Evolutionary conservation across 345 rosid species (phyloP).

Genomic region (Murraya koenigii): DNA sequence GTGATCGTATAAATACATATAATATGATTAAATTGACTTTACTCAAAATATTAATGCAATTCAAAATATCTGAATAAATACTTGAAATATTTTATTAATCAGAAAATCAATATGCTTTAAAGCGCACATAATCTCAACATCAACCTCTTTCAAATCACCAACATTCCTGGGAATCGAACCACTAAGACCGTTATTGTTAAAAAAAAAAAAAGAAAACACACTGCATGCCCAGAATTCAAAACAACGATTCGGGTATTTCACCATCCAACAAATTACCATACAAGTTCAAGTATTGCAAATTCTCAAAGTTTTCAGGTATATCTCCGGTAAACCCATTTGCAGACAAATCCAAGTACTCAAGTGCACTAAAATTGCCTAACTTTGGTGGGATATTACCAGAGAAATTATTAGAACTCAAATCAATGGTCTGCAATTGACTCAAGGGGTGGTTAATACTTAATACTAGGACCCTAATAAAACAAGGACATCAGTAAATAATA

Average conservation of each 20-base stretch:
- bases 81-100: no score
- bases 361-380: slow-evolving; percentile 53
- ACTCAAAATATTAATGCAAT: no score
- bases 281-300: slow-evolving; percentile 33
- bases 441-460: slow-evolving; percentile 14
- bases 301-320: slow-evolving; percentile 40
- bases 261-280: slow-evolving; percentile 50
- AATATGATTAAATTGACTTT: no score
- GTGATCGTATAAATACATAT: no score
- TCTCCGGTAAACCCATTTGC: slow-evolving; percentile 50
- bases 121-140: no score
- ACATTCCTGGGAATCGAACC: slow-evolving; percentile 66
- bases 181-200: slow-evolving; percentile 47
- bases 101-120: no score
- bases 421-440: slow-evolving; percentile 37
- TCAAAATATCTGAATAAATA: no score
- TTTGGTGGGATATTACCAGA: slow-evolving; percentile 46
- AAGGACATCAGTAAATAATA: no score
- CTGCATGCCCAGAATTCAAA: slow-evolving; percentile 37
- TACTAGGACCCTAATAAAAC: no score
- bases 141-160: slow-evolving; percentile 41
- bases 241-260: slow-evolving; percentile 55
- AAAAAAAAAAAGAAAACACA: slow-evolving; percentile 23
- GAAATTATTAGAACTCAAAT: slow-evolving; percentile 51
- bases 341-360: slow-evolving; percentile 52